Percentiles rank a stretch among this genome's conserved stretches.
Conservation (phyloP, 2,329 filamentous ascomycete genomes). For the Colletotrichum theobromicola region DNA sequence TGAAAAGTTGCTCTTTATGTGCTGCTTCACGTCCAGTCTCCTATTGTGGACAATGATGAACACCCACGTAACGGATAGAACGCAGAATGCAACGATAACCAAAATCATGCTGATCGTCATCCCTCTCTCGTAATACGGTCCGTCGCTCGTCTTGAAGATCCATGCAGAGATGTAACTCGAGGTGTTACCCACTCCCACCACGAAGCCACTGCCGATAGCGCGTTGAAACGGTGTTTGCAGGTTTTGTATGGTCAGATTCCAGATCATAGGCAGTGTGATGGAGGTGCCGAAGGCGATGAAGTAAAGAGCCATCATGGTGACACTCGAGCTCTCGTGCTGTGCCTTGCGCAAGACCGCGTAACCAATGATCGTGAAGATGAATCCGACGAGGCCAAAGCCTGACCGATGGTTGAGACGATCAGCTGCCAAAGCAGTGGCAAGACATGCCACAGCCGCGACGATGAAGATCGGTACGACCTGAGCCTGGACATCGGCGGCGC, state of each 20-base stretch:
- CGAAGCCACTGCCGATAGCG: constrained; percentile 35
- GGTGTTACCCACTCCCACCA: constrained; percentile 44
- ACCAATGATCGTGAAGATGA: constrained; percentile 16
- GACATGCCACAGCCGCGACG: constrained; percentile 17
- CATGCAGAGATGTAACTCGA: constrained; percentile 23
- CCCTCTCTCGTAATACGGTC: constrained; percentile 15
- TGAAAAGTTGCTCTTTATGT: background rate
- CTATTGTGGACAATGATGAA: constrained; percentile 13
- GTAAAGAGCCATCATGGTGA: constrained; percentile 24
- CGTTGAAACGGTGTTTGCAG: constrained; percentile 22
- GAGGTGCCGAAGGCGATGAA: constrained; percentile 20
- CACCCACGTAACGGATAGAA: constrained; percentile 6
- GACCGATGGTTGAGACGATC: constrained; percentile 23
- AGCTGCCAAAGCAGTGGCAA: constrained; percentile 8
- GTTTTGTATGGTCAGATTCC: constrained; percentile 21
- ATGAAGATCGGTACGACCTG: constrained; percentile 24
- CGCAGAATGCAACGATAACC: background rate
- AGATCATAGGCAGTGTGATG: constrained; percentile 24
- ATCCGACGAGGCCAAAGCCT: constrained; percentile 19
- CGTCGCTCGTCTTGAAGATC: constrained; percentile 24
- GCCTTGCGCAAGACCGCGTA: constrained; percentile 10
- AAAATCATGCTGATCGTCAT: constrained; percentile 21
- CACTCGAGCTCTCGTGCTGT: background rate
- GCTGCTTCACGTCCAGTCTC: background rate
- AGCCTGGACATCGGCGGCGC: constrained; percentile 17